Conservation (phyloP, 108 stramenopile species). For the Seminavis robusta region DNA sequence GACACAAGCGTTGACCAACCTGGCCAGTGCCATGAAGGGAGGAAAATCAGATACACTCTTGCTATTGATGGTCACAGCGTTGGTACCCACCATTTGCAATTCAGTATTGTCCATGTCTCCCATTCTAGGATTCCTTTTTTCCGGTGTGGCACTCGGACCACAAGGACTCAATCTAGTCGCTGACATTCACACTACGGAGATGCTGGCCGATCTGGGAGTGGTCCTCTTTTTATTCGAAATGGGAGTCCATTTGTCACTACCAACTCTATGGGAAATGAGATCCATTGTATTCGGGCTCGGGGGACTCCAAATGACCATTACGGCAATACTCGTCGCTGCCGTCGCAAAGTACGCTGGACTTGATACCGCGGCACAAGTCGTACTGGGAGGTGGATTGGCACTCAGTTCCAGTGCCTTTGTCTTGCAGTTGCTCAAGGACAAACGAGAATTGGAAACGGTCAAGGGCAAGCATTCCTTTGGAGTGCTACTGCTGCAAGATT, state of each 20-base stretch:
- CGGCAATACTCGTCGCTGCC: conserved; percentile 59
- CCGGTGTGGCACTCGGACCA: conserved; percentile 84
- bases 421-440: conserved; percentile 86
- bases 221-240: conserved; percentile 97
- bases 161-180: conserved; percentile 69
- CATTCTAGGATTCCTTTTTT: conserved; percentile 84
- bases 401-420: conserved; percentile 93
- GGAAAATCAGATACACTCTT: conserved; percentile 81
- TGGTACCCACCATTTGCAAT: conserved; percentile 86
- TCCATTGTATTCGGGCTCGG: conserved; percentile 92
- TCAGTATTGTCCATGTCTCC: conserved; percentile 68
- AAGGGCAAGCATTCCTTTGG: conserved; percentile 92
- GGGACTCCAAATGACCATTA: conserved; percentile 76
- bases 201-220: conserved; percentile 92
- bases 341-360: conserved; percentile 49
- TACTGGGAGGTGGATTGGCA: conserved; percentile 88
- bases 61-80: conserved; percentile 75
- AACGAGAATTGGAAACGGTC: conserved; percentile 72
- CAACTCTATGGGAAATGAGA: conserved; percentile 79
- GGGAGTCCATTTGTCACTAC: conserved; percentile 90
- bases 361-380: conserved; percentile 61
- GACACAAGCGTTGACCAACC: conserved; percentile 25
- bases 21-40: conserved; percentile 59
- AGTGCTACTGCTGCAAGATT: conserved; percentile 88
- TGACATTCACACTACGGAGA: conserved; percentile 72